Base-by-base conservation (phyloP, 129 eudicot genomes). In the Centrapalus pauciflorus region DNA sequence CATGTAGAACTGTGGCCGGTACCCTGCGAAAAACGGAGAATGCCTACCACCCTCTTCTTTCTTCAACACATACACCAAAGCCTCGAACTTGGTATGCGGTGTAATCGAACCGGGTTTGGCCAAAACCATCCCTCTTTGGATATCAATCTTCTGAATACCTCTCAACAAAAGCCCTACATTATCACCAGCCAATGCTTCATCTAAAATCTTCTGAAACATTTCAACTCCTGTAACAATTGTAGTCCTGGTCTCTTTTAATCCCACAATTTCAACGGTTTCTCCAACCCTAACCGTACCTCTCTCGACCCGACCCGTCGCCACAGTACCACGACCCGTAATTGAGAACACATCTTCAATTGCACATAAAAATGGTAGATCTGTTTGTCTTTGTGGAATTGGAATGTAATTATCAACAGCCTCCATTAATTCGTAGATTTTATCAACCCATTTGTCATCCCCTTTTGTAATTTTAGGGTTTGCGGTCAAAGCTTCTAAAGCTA, bases 1-100 rank as follows among this genome's bases (percentile, higher is more conserved):
- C 95, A 90, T 87, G 82, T 87, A 90, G 50, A 90, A 87, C 75
- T 90, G 97, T 23, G 97, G 97, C 77, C 91, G 82, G 34, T 90
- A 90, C 8, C 95, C 95, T 33, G 95, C 77, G 49, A 90, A 84
- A 72, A 90, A 87, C 0, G 97, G 95, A 0, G 95, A 86, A 69
- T 90, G 97, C 79, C 97, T 84, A 0, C 97, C 97, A 37, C 97
- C 97, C 49, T 90, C 97, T 69, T 90, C 97, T 68, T 90, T 87
- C 77, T 84, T 90, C 89, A 90, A 71, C 61, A 90, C 88, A 35
- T 86, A 90, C n/a, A 90, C 95, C 71, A 84, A 73, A 3, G 97
- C 83, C 55, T 75, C 82, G 61, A 90, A 90, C 88, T 84, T 90
- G 0, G 80, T 90, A 49, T 87, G 89, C 0, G 97, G 95, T 0